A percentile compares a stretch with the other conserved stretches of the same genome.
Conservation (phyloP, 1,284 basidiomycete species). For the Abortiporus biennis region DNA sequence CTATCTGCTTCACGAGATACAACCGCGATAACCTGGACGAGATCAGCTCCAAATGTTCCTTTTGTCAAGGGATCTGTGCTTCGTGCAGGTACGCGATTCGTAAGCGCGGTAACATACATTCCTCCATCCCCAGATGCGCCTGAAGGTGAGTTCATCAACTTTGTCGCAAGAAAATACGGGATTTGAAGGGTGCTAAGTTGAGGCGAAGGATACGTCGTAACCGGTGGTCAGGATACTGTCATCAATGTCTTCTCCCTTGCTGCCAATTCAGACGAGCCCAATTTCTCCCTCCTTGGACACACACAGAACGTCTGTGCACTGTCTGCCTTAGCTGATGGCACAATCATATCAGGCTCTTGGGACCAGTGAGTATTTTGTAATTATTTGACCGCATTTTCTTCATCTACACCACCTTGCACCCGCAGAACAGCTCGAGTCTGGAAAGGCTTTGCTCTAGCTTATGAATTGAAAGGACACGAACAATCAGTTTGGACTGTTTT, state of each 20-base stretch:
- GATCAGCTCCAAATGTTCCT: conserved; percentile 35
- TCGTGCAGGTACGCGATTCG: conserved; percentile 68
- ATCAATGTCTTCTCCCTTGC: conserved; percentile 75
- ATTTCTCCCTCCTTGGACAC: conserved; percentile 84
- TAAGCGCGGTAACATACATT: conserved; percentile 79
- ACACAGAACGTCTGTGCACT: conserved; percentile 89
- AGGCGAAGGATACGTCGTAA: conserved; percentile 70
- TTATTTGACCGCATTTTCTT: conserved; percentile 1
- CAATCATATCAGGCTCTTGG: conserved; percentile 95
- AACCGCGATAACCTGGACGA: conserved; percentile 82
- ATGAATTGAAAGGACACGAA: conserved; percentile 81
- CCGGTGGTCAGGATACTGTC: conserved; percentile 81
- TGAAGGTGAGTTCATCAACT: conserved; percentile 44
- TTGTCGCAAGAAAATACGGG: conserved; percentile 1
- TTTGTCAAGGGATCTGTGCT: conserved; percentile 54
- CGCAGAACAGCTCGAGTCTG: conserved; percentile 90
- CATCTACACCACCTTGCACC: conserved; percentile 1
- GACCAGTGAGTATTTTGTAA: conserved; percentile 63
- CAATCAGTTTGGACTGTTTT: conserved; percentile 95
- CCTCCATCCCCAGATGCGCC: conserved; percentile 61
- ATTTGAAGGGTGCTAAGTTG: conserved; percentile 14
- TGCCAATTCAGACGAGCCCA: conserved; percentile 56
- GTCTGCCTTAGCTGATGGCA: conserved; percentile 60
- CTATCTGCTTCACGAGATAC: conserved; percentile 89
- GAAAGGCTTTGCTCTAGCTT: conserved; percentile 72